Percentiles rank a stretch among this genome's conserved stretches.
These are phyloP conservation scores for Ceratocystis smalleyi DNA, from an alignment of 2,329 filamentous ascomycete genomes.

Conservation along the genomic window DNA sequence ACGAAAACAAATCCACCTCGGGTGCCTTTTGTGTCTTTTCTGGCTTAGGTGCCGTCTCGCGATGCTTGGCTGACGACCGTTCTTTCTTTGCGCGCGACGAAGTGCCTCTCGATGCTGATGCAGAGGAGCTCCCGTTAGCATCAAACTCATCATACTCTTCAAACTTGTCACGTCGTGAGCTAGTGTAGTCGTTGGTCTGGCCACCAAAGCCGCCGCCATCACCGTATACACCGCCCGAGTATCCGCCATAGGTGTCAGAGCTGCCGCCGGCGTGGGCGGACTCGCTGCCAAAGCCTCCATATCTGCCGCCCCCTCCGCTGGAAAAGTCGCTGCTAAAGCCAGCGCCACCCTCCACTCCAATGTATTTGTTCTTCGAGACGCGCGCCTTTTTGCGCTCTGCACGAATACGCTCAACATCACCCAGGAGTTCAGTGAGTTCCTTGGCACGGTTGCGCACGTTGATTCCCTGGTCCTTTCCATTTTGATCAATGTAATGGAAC, in stretches of 20 bases:
- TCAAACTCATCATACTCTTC: constrained; percentile 97
- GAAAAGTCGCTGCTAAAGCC: constrained; percentile 39
- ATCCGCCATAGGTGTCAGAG: constrained; percentile 37
- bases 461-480: constrained; percentile 95
- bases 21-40: constrained; percentile 49
- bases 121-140: constrained; percentile 42
- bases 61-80: constrained; percentile 26
- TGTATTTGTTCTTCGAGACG: constrained; percentile 83
- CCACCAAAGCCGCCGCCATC: constrained; percentile 90
- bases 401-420: constrained; percentile 79
- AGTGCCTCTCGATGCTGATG: constrained; percentile 34
- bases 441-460: constrained; percentile 95
- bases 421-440: constrained; percentile 82
- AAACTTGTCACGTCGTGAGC: constrained; percentile 54
- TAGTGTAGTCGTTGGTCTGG: constrained; percentile 51
- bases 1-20: constrained; percentile 85
- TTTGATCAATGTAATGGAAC: constrained; percentile 91
- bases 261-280: constrained; percentile 52
- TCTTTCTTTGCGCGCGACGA: constrained; percentile 19
- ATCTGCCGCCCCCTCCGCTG: constrained; percentile 40
- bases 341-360: constrained; percentile 74
- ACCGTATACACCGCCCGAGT: constrained; percentile 68
- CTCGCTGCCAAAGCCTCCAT: constrained; percentile 85
- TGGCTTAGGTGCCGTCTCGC: constrained; percentile 49
- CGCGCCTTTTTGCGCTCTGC: constrained; percentile 78